These are phyloP conservation scores for Penicillium sp. DNA, from an alignment of 2,329 filamentous ascomycete species.

Conservation along the genomic window DNA sequence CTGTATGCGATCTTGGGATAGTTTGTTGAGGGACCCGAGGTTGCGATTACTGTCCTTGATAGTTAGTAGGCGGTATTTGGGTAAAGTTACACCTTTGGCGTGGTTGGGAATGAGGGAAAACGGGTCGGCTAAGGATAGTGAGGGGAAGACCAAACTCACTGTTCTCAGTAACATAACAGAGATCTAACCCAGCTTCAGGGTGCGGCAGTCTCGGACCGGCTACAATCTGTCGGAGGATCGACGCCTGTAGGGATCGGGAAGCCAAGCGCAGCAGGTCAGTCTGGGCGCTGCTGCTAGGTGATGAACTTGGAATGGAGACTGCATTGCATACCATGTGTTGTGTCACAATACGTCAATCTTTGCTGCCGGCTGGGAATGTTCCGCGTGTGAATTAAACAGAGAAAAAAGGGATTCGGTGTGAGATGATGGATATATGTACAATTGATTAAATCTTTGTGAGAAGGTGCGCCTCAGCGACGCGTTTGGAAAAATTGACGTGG, in stretches of 20 bases:
- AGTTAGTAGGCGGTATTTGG: background rate
- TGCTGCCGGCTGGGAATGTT: background rate
- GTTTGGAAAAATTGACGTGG: background rate
- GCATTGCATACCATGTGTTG: slow-evolving; percentile 19
- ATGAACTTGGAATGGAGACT: background rate
- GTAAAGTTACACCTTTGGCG: background rate
- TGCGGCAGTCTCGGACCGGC: slow-evolving; percentile 84
- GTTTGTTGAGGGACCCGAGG: slow-evolving; percentile 85
- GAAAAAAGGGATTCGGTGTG: background rate
- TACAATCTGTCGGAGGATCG: slow-evolving; percentile 86
- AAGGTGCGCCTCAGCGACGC: background rate
- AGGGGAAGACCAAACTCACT: slow-evolving; percentile 43
- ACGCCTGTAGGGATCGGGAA: slow-evolving; percentile 56
- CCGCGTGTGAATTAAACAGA: background rate
- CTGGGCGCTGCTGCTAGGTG: slow-evolving; percentile 18
- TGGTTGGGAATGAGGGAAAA: background rate
- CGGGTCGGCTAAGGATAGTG: background rate
- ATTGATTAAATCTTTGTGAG: background rate
- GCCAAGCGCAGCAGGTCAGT: slow-evolving; percentile 24
- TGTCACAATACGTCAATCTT: slow-evolving; percentile 2
- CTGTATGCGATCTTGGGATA: slow-evolving; percentile 93
- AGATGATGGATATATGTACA: background rate
- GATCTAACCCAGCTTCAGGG: slow-evolving; percentile 84
- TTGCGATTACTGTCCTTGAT: slow-evolving; percentile 61
- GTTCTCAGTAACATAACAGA: slow-evolving; percentile 92